These are phyloP conservation scores for Brassica nigra DNA, from an alignment of 345 rosid species.

Conservation along the genomic window DNA sequence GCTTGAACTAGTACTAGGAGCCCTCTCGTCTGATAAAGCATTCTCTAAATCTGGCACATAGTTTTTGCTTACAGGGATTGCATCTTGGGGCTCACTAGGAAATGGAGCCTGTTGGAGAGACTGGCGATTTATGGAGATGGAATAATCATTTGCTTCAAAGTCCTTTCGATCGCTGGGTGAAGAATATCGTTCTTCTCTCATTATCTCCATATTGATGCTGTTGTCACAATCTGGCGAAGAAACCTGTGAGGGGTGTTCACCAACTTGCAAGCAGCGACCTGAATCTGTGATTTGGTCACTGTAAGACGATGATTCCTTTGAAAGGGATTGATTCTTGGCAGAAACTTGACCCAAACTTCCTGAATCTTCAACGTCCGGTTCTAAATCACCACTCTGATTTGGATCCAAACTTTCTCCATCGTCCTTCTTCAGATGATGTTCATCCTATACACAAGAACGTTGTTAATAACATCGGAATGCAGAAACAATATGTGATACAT, in stretches of 20 bases:
- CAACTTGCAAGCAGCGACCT: constrained; percentile 34
- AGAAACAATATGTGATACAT: constrained; percentile 3
- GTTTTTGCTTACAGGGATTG: constrained; percentile 44
- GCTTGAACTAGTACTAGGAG: constrained; percentile 44
- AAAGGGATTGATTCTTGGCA: constrained; percentile 20
- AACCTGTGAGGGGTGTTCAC: constrained; percentile 47
- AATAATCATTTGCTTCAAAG: constrained; percentile 28
- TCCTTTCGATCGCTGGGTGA: constrained; percentile 19
- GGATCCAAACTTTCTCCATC: constrained; percentile 36
- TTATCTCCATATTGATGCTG: constrained; percentile 12
- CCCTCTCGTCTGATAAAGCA: constrained; percentile 49
- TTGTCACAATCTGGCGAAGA: constrained; percentile 37
- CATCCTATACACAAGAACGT: constrained; percentile 40
- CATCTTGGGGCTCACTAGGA: constrained; percentile 39
- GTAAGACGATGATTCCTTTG: constrained; percentile 23
- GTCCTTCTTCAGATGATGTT: constrained; percentile 40
- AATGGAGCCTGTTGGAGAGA: constrained; percentile 41
- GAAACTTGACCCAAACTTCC: constrained; percentile 39
- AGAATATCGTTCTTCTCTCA: constrained; percentile 28
- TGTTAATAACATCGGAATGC: not conserved
- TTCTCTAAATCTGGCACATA: constrained; percentile 47
- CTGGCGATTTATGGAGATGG: constrained; percentile 37
- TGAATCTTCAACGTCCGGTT: constrained; percentile 33
- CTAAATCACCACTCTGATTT: constrained; percentile 43
- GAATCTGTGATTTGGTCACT: constrained; percentile 39